Evolutionary conservation across 129 eudicot genomes (phyloP).

Genomic region (Ambrosia trifida): DNA sequence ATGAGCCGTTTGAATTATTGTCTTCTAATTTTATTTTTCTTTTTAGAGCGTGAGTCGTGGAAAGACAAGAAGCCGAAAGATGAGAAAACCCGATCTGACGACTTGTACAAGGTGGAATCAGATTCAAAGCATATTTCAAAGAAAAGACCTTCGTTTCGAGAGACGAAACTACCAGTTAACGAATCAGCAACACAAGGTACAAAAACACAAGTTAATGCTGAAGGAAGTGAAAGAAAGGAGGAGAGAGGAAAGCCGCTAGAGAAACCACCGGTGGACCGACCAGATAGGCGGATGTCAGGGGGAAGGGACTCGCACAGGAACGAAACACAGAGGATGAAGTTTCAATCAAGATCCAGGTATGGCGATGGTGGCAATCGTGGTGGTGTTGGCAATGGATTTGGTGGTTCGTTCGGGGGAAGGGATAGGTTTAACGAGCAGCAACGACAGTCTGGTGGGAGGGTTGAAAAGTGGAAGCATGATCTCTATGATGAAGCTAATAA

Average conservation of each 20-base stretch:
- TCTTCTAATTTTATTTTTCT: not conserved
- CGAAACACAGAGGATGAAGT: slow-evolving; percentile 41
- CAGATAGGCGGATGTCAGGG: slow-evolving; percentile 39
- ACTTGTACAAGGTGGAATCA: slow-evolving; percentile 41
- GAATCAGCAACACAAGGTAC: slow-evolving; percentile 36
- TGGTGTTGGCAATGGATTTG: slow-evolving; percentile 29
- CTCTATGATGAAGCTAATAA: slow-evolving; percentile 73
- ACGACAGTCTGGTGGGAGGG: slow-evolving; percentile 52
- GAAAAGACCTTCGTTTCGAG: slow-evolving; percentile 72
- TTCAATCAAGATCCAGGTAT: slow-evolving; percentile 47
- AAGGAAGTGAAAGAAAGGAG: slow-evolving; percentile 46
- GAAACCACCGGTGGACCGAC: slow-evolving; percentile 34
- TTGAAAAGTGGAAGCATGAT: slow-evolving; percentile 97
- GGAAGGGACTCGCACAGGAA: slow-evolving; percentile 42
- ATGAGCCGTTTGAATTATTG: not conserved
- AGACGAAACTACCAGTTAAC: slow-evolving; percentile 59
- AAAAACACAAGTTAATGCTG: slow-evolving; percentile 25
- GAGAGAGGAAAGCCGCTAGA: slow-evolving; percentile 47
- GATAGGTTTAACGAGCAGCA: slow-evolving; percentile 50
- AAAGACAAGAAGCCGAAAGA: slow-evolving; percentile 47
- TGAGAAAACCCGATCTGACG: slow-evolving; percentile 47
- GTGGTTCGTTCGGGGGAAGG: slow-evolving; percentile 52
- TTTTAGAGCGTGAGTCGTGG: slow-evolving; percentile 73
- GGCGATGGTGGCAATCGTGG: slow-evolving; percentile 35
- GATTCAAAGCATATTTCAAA: slow-evolving; percentile 41